A percentile compares a stretch with the other conserved stretches of the same genome.
Evolutionary conservation across 805 yeast species (phyloP).

Genomic region (Teunomyces atbi): DNA sequence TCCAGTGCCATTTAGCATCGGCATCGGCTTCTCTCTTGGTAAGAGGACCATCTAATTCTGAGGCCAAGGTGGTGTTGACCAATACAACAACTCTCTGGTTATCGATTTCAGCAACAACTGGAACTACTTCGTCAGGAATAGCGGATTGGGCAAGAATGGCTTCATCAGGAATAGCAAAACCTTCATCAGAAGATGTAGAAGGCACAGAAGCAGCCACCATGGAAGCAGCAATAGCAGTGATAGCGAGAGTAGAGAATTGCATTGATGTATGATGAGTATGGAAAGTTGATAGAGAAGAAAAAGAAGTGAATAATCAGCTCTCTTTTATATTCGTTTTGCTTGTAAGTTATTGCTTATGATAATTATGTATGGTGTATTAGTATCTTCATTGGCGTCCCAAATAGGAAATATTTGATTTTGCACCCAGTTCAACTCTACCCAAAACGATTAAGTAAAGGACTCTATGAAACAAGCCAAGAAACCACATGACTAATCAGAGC

Average conservation of each 20-base stretch:
- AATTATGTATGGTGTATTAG: not conserved
- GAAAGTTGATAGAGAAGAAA: not conserved
- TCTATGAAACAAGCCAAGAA: not conserved
- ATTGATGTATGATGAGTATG: slow-evolving; percentile 1
- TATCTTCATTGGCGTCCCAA: slow-evolving; percentile 2
- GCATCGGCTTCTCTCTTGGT: slow-evolving; percentile 9
- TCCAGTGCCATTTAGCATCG: slow-evolving; percentile 10
- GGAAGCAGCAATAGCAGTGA: slow-evolving; percentile 8
- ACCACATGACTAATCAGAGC: too few relatives aligned
- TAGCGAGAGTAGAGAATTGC: slow-evolving; percentile 12
- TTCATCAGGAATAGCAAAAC: slow-evolving; percentile 11
- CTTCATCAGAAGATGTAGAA: not conserved
- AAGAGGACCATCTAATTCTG: slow-evolving; percentile 3
- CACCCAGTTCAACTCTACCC: not conserved
- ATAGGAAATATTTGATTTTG: slow-evolving; percentile 2
- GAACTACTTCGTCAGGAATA: slow-evolving; percentile 10
- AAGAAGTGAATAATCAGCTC: not conserved
- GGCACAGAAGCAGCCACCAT: slow-evolving; percentile 9
- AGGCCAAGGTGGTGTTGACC: slow-evolving; percentile 14
- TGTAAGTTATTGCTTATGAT: not conserved
- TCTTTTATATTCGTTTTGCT: not conserved
- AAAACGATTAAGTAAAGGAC: not conserved
- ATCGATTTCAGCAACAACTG: slow-evolving; percentile 9
- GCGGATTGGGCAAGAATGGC: slow-evolving; percentile 10
- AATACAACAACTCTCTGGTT: slow-evolving; percentile 12